A percentile compares a stretch with the other conserved stretches of the same genome.
phyloP scores from a whole-genome alignment of 2,329 filamentous ascomycete species.

The Aspergillus intermedius region DNA sequence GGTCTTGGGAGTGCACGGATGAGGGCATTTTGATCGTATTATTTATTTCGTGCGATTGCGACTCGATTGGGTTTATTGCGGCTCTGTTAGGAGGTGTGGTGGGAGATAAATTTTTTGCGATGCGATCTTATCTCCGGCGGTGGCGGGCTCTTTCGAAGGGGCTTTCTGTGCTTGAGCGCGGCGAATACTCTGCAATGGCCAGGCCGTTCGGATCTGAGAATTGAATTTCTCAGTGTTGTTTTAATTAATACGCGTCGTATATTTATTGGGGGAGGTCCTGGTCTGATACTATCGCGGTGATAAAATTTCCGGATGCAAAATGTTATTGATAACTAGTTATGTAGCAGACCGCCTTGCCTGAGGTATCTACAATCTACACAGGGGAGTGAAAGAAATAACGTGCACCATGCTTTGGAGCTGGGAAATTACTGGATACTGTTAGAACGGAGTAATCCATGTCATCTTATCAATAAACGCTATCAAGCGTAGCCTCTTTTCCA shows the following conservation, averaged over 20 bases:
- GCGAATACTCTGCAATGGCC: too few species aligned
- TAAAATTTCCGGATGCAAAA: neutral
- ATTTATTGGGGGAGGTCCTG: too few species aligned
- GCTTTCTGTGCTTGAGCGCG: too few species aligned
- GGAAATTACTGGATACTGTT: too few species aligned
- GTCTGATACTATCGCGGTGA: neutral
- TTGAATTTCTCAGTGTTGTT: too few species aligned
- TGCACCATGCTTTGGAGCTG: neutral
- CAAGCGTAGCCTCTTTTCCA: too few species aligned
- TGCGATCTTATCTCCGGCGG: neutral
- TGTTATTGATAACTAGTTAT: neutral
- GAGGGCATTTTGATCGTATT: slow-evolving; percentile 26
- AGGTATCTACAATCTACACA: neutral
- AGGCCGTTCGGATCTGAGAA: too few species aligned
- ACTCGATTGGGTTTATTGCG: neutral
- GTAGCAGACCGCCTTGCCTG: neutral
- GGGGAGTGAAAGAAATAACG: neutral
- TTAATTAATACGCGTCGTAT: too few species aligned
- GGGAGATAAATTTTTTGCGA: neutral
- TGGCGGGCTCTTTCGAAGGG: too few species aligned
- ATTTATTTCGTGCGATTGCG: neutral
- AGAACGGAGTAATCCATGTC: too few species aligned
- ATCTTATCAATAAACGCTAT: too few species aligned
- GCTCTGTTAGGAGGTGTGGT: neutral
- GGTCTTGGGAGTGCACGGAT: slow-evolving; percentile 34